These are phyloP conservation scores for Cercospora berteroae DNA, from an alignment of 2,329 filamentous ascomycete genomes.

Conservation along the genomic window DNA sequence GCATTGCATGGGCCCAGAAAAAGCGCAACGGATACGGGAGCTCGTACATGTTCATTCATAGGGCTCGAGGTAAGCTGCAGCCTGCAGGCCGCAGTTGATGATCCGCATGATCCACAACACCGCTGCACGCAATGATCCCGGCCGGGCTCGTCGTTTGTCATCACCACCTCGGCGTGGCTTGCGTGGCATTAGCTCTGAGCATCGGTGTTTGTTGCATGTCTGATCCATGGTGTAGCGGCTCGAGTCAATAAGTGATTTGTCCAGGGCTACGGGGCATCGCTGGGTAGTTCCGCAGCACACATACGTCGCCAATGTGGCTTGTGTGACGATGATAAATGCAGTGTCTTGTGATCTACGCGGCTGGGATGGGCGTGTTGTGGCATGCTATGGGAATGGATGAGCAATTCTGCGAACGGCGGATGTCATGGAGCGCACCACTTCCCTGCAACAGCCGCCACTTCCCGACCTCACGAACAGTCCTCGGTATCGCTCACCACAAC, in stretches of 20 bases:
- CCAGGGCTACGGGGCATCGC: neutral
- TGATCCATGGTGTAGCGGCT: constrained; percentile 1
- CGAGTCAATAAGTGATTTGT: neutral
- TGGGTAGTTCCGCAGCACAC: neutral
- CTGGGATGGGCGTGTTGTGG: neutral
- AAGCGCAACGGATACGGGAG: neutral
- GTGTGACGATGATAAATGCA: neutral
- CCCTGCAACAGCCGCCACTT: neutral
- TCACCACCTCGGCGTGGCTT: constrained; percentile 1
- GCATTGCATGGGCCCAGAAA: neutral
- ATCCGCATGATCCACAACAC: constrained; percentile 13
- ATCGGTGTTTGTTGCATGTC: neutral
- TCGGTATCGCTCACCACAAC: neutral
- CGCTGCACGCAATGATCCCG: constrained; percentile 22
- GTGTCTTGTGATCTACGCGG: neutral
- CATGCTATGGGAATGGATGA: neutral
- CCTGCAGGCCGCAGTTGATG: constrained; percentile 10
- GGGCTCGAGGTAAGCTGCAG: constrained; percentile 12
- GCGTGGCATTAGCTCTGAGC: neutral
- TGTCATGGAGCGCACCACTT: neutral
- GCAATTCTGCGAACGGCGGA: neutral
- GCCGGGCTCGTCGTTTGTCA: constrained; percentile 12
- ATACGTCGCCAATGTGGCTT: constrained; percentile 2
- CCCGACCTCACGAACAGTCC: neutral
- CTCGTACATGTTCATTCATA: constrained; percentile 1